Evolutionary conservation across 1,139 yeast genomes (phyloP).

Genomic region (Blastobotrys proliferans): DNA sequence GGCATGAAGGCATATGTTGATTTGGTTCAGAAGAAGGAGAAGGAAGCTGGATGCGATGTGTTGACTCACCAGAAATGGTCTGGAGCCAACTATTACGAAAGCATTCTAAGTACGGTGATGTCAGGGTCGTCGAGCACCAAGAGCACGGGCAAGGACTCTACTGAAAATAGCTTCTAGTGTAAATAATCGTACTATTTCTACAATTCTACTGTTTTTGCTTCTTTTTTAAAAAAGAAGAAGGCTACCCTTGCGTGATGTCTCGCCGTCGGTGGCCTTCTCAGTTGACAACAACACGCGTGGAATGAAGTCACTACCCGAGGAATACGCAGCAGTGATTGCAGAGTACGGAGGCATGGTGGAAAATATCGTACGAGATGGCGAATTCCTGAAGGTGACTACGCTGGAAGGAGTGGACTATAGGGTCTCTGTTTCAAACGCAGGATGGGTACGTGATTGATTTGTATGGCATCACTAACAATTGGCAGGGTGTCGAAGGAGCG

Average conservation of each 20-base stretch:
- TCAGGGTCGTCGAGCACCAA: constrained; percentile 47
- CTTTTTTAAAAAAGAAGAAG: background rate
- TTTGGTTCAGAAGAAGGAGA: constrained; percentile 46
- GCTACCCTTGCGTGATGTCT: background rate
- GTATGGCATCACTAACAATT: background rate
- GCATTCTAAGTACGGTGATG: constrained; percentile 42
- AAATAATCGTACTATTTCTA: no score
- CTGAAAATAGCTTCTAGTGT: constrained; percentile 37
- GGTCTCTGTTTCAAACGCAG: constrained; percentile 1
- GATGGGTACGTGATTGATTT: constrained; percentile 6
- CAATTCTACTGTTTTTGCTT: no score
- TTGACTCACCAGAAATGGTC: constrained; percentile 60
- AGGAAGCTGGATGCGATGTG: constrained; percentile 45
- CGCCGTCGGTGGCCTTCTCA: background rate
- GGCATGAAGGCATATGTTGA: constrained; percentile 59
- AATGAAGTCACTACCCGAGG: background rate
- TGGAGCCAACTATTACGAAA: constrained; percentile 52
- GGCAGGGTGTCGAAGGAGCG: constrained; percentile 9
- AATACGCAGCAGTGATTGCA: constrained; percentile 3
- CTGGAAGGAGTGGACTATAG: background rate
- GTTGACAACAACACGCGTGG: background rate
- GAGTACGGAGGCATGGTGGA: constrained; percentile 2
- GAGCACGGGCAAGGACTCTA: constrained; percentile 45
- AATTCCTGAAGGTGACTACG: background rate
- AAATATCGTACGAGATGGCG: background rate